A percentile compares a stretch with the other conserved stretches of the same genome.
These are phyloP conservation scores for Linum trigynum DNA, from an alignment of 345 rosid species.

Conservation along the genomic window DNA sequence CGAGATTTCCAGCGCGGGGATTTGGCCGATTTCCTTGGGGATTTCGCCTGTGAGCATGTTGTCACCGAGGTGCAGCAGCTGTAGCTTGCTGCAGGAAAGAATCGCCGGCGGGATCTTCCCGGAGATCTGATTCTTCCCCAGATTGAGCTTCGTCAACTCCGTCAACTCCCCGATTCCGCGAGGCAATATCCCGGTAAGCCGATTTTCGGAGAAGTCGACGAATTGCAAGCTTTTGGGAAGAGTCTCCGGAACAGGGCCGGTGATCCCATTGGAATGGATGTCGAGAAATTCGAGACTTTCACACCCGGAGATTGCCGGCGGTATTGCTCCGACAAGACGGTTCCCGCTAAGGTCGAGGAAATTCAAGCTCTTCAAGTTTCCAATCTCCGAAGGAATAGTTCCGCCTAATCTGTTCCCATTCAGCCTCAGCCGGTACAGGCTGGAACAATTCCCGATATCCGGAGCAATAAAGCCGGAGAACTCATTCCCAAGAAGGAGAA, in stretches of 20 bases:
- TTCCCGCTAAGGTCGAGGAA: slow-evolving; percentile 69
- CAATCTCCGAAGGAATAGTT: slow-evolving; percentile 68
- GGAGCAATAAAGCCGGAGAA: slow-evolving; percentile 72
- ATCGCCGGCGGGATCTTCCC: slow-evolving; percentile 68
- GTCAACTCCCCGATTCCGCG: slow-evolving; percentile 51
- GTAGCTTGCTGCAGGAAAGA: slow-evolving; percentile 57
- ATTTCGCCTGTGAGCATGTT: slow-evolving; percentile 65
- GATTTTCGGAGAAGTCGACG: slow-evolving; percentile 66
- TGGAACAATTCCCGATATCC: slow-evolving; percentile 75
- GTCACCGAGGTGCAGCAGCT: slow-evolving; percentile 60
- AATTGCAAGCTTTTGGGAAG: slow-evolving; percentile 59
- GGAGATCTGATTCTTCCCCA: slow-evolving; percentile 58
- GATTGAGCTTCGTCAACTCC: slow-evolving; percentile 63
- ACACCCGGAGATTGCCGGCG: slow-evolving; percentile 49
- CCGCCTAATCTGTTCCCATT: slow-evolving; percentile 66
- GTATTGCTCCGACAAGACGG: slow-evolving; percentile 55
- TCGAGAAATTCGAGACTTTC: slow-evolving; percentile 61
- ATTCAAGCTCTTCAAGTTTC: slow-evolving; percentile 49
- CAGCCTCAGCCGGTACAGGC: slow-evolving; percentile 52
- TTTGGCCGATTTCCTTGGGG: slow-evolving; percentile 66
- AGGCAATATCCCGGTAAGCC: slow-evolving; percentile 51
- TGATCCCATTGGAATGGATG: slow-evolving; percentile 67
- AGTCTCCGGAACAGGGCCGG: slow-evolving; percentile 54
- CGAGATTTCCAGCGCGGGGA: slow-evolving; percentile 71
- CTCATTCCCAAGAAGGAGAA: slow-evolving; percentile 65